Evolutionary conservation across 805 yeast genomes (phyloP).

Genomic region (Myxozyma monticola): DNA sequence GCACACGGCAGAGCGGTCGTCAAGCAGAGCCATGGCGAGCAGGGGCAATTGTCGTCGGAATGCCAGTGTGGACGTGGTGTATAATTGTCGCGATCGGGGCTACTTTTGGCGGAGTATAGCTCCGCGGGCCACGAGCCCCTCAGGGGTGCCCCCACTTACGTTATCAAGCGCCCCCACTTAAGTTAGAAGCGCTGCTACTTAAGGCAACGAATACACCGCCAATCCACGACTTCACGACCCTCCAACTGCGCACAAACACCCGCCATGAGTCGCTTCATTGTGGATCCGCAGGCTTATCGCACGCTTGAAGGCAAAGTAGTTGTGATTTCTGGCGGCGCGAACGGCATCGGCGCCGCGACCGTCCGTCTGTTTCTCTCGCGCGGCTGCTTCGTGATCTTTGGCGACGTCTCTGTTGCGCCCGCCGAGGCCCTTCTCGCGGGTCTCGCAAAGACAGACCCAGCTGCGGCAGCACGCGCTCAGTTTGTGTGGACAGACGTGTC

Average conservation of each 20-base stretch:
- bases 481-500: slow-evolving; percentile 15
- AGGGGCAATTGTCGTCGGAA: too few species aligned
- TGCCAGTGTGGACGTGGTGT: too few species aligned
- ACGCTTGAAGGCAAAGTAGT: slow-evolving; percentile 7
- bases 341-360: slow-evolving; percentile 20
- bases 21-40: too few species aligned
- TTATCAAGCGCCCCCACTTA: too few species aligned
- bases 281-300: slow-evolving; percentile 9
- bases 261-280: slow-evolving; percentile 8
- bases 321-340: slow-evolving; percentile 19
- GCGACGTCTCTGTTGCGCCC: slow-evolving; percentile 2
- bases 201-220: too few species aligned
- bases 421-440: slow-evolving; percentile 8
- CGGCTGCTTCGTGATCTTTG: slow-evolving; percentile 20
- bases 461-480: background rate
- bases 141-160: too few species aligned
- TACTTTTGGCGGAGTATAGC: too few species aligned
- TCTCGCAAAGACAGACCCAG: background rate
- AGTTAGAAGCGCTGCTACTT: too few species aligned
- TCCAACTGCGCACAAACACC: too few species aligned
- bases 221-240: too few species aligned
- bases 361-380: slow-evolving; percentile 12
- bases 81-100: too few species aligned
- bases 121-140: slow-evolving; percentile 3
- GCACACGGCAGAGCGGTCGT: slow-evolving; percentile 20